A percentile compares a stretch with the other conserved stretches of the same genome.
These are phyloP conservation scores for Discostella stelligera DNA, from an alignment of 352 stramenopile species.

Conservation along the genomic window DNA sequence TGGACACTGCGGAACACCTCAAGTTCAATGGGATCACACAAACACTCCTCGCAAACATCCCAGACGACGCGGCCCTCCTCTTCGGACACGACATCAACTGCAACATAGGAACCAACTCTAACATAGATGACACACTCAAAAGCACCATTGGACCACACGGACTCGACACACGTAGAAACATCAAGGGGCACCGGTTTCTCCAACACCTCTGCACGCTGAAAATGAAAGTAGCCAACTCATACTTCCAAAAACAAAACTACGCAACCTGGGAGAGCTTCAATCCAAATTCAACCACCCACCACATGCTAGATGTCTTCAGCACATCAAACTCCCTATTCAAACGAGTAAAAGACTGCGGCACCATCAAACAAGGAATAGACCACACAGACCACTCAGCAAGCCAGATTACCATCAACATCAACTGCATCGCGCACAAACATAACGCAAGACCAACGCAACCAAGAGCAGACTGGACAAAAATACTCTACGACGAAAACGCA, in stretches of 20 bases:
- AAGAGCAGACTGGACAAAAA: constrained; percentile 17
- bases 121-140: neutral
- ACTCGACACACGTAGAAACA: constrained; percentile 11
- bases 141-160: constrained; percentile 12
- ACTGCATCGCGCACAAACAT: constrained; percentile 3
- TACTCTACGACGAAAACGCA: neutral
- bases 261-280: neutral
- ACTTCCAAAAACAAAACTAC: constrained; percentile 21
- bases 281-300: constrained; percentile 1
- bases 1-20: neutral
- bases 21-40: too few relatives aligned
- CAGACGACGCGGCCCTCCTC: neutral
- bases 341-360: constrained; percentile 16
- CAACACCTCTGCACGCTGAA: neutral
- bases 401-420: constrained; percentile 4
- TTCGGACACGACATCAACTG: constrained; percentile 27
- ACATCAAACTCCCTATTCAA: constrained; percentile 8
- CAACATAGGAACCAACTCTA: constrained; percentile 2
- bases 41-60: constrained; percentile 8
- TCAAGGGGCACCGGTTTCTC: constrained; percentile 1
- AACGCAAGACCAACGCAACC: neutral
- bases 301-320: neutral
- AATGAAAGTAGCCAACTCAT: constrained; percentile 4
- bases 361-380: constrained; percentile 13
- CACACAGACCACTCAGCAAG: constrained; percentile 19